Evolutionary conservation across 2,329 filamentous ascomycete genomes (phyloP).

Genomic region (Fusarium tanahbumbuense): DNA sequence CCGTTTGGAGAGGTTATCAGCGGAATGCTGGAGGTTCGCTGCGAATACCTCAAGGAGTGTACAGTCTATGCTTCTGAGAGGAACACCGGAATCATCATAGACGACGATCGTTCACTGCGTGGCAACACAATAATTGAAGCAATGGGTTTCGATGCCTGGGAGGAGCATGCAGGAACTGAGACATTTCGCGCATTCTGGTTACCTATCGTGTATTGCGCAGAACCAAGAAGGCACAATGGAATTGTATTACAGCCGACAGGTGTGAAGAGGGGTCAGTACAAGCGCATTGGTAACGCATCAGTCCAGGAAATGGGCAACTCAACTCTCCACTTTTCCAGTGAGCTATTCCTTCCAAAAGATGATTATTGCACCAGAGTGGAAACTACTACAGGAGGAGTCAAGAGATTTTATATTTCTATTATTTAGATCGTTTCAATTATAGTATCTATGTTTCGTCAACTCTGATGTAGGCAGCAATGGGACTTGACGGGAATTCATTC

Average conservation of each 20-base stretch:
- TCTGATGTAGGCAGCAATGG: rapidly evolving
- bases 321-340: neutral
- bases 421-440: neutral
- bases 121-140: neutral
- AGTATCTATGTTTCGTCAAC: too few species aligned
- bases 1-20: neutral
- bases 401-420: neutral
- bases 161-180: neutral
- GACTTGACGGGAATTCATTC: rapidly evolving
- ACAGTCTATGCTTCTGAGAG: neutral
- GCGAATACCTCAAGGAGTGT: neutral
- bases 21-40: neutral
- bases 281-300: neutral
- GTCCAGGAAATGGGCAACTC: neutral
- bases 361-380: neutral
- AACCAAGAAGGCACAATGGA: neutral
- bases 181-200: neutral
- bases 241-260: neutral
- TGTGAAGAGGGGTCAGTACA: neutral
- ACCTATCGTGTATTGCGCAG: neutral
- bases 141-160: neutral
- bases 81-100: neutral
- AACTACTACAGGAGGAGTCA: rapidly evolving
- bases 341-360: neutral
- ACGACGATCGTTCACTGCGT: neutral